Evolutionary conservation across 331 rosid species (phyloP), one percentile per base, ranked within the genome.

Genomic region (Quercus tomentella): DNA sequence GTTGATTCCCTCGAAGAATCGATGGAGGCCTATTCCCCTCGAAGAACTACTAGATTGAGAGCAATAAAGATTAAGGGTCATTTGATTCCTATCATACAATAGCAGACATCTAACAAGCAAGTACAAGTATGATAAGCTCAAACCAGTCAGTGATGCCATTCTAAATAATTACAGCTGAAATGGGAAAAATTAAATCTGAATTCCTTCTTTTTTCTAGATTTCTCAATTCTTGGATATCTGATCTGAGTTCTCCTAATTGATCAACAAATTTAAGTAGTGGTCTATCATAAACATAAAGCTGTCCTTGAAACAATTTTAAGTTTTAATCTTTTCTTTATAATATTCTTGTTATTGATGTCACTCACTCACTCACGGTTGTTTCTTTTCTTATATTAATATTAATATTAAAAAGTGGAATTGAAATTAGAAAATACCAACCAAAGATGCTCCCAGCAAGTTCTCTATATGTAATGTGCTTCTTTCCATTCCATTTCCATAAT

Each of bases 401-500:
- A 45, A 9, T 5, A 37, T 70, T 49, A 49, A 11, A 49, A 49
- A 49, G 5, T 49, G 17, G 63, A 83, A 83, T 49, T 37, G 56
- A 70, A 55, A 56, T 28, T 60, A 56, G 51, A 52, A 28, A 33
- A 63, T 65, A 84, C 88, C 21, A n/a, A 92, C 97, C 94, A 41
- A 92, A 90, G 79, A 92, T 84, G 80, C 95, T 89, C 14, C 41
- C 69, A 6, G 89, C 95, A 66, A 92, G 92, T 67, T 86, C 74
- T 83, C 91, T 84, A 60, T 92, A 92, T 67, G 93, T 92, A 69
- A 89, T 43, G 70, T 90, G 93, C 79, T 92, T 92, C 77, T 87
- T 84, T 76, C 91, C 97, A 77, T 92, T 85, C 97, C 97, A 92
- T 77, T 81, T 82, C 97, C 94, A 92, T 82, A 92, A 77, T 75